phyloP scores from a whole-genome alignment of 202 grass and related monocot genomes.

The Brachypodium distachyon region DNA sequence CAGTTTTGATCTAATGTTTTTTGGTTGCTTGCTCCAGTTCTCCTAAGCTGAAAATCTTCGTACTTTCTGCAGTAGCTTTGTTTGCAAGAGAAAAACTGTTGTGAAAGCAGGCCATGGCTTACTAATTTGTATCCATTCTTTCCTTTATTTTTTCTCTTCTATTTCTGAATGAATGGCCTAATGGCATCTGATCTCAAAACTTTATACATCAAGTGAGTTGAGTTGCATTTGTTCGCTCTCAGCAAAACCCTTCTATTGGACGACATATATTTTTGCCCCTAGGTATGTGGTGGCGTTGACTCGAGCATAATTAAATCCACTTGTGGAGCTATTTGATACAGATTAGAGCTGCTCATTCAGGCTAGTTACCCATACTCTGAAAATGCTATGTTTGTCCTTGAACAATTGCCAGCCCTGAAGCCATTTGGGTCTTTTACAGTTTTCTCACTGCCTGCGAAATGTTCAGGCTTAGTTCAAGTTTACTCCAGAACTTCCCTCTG shows the following conservation, averaged over 20 bases:
- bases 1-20: not conserved
- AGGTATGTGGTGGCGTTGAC: no score
- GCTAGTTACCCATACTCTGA: slow-evolving; percentile 89
- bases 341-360: slow-evolving; percentile 91
- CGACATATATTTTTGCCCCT: no score
- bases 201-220: no score
- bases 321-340: slow-evolving; percentile 33
- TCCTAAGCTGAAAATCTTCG: not conserved
- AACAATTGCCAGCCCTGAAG: slow-evolving; percentile 80
- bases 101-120: not conserved
- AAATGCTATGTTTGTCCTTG: slow-evolving; percentile 86
- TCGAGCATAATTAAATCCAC: no score
- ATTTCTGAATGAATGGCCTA: not conserved
- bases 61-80: not conserved
- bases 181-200: no score
- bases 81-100: not conserved
- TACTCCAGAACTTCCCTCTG: not conserved
- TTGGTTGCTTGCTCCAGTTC: not conserved
- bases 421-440: slow-evolving; percentile 62
- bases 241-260: no score
- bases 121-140: not conserved
- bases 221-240: no score
- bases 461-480: not conserved
- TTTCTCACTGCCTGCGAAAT: not conserved
- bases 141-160: not conserved